Base-by-base conservation (phyloP, 495 filamentous ascomycete species). In the Hypoxylon crocopeplum region DNA sequence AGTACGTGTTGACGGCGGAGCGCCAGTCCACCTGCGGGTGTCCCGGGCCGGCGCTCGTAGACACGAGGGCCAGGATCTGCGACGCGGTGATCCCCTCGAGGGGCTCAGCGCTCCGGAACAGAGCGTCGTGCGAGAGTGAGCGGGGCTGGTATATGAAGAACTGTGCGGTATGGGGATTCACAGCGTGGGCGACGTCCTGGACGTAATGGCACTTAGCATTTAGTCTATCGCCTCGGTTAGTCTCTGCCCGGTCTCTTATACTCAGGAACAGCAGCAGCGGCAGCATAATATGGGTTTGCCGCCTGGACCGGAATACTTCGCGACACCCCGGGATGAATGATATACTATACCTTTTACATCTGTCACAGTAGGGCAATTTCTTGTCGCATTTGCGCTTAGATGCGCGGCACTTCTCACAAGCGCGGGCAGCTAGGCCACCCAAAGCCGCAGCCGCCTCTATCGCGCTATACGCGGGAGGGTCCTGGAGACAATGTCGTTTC, bases 371-470 rank as follows among this genome's bases (percentile, higher is more conserved):
- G 1, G 69, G 69, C 50, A 72, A 42, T 42, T 68, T 69, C 59
- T 72, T 72, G 39, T 72, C 69, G 29, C 69, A 72, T 48, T 72
- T 72, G 29, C 68, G 64, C 22, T 72, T 72, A 8, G 69, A 70
- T 1, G 67, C 59, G 37, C 67, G 69, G 40, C 69, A 66, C 33
- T 66, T 72, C 59, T 72, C 69, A 25, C 69, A 72, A 12, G 69
- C 69, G 24, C 69, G 69, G n/a, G 65, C 56, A 13, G 68, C 64
- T 16, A 63, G 42, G 3, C 56, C 41, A 5, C 59, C 56, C 24
- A 56, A n/a, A n/a, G n/a, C 19, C 29, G 55, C 13, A 1, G 58
- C 27, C 3, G 59, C 40, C 12, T 62, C 53, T 51, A 66, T 57
- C 20, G 55, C 22, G 34, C 34, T 16, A 20, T 46, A 67, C 17